Evolutionary conservation across 2,329 filamentous ascomycete species (phyloP).

Genomic region (Mariannaea elegans): DNA sequence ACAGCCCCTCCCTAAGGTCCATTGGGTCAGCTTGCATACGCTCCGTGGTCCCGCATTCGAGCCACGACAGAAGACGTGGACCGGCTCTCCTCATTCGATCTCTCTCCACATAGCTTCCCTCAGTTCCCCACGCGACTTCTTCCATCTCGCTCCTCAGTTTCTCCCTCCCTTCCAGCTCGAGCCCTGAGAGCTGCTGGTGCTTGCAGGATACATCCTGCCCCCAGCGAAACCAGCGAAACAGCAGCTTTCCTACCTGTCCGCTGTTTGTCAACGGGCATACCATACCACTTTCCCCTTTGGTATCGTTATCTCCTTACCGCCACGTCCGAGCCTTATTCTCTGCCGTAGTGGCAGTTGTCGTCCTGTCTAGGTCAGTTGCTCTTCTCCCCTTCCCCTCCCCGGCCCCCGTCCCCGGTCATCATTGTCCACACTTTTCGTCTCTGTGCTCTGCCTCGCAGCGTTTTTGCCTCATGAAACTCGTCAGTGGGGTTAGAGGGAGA

Average conservation of each 20-base stretch:
- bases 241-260: constrained; percentile 35
- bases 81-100: constrained; percentile 46
- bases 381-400: constrained; percentile 29
- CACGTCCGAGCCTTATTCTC: constrained; percentile 34
- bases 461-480: constrained; percentile 41
- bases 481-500: constrained; percentile 41
- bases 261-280: constrained; percentile 35
- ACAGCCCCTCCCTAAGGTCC: constrained; percentile 41
- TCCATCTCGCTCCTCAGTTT: constrained; percentile 45
- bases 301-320: constrained; percentile 43
- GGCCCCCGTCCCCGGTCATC: constrained; percentile 29
- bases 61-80: constrained; percentile 50
- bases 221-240: constrained; percentile 47
- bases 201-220: constrained; percentile 46
- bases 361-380: constrained; percentile 43
- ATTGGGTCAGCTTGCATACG: constrained; percentile 50
- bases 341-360: constrained; percentile 31
- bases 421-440: constrained; percentile 30
- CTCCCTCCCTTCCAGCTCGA: constrained; percentile 42
- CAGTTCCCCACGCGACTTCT: constrained; percentile 47
- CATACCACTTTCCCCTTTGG: constrained; percentile 41
- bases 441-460: constrained; percentile 27
- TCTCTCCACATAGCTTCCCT: constrained; percentile 44
- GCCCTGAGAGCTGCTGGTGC: constrained; percentile 43
- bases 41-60: constrained; percentile 50